Percentiles rank a stretch among this genome's conserved stretches.
Conservation (phyloP, 2,329 filamentous ascomycete genomes). For the Alternaria incomplexa region DNA sequence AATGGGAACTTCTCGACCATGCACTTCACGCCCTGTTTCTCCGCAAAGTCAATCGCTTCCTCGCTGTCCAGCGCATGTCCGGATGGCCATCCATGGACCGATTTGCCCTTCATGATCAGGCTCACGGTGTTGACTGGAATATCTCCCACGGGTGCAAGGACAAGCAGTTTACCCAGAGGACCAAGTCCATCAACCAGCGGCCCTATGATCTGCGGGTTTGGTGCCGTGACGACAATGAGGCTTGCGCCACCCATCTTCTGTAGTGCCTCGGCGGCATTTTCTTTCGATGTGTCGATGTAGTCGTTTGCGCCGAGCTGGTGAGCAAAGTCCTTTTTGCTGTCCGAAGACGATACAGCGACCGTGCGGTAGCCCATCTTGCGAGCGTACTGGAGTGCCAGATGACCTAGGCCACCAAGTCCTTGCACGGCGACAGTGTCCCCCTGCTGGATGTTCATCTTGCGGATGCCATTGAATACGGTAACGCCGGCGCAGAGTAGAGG, state of each 20-base stretch:
- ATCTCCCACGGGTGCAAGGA: slow-evolving; percentile 61
- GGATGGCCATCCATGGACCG: slow-evolving; percentile 59
- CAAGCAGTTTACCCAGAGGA: slow-evolving; percentile 63
- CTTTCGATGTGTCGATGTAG: slow-evolving; percentile 61
- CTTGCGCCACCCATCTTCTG: slow-evolving; percentile 66
- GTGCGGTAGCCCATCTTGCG: slow-evolving; percentile 60
- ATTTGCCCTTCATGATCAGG: slow-evolving; percentile 56
- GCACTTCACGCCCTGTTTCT: slow-evolving; percentile 57
- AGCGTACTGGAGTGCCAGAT: slow-evolving; percentile 61
- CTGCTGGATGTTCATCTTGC: slow-evolving; percentile 54
- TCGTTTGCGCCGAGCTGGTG: slow-evolving; percentile 62
- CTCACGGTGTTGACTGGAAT: slow-evolving; percentile 51
- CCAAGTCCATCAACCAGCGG: slow-evolving; percentile 62
- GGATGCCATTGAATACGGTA: slow-evolving; percentile 60
- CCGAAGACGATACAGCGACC: slow-evolving; percentile 58
- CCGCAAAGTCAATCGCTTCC: slow-evolving; percentile 59
- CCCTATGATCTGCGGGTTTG: slow-evolving; percentile 62
- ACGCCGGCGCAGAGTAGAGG: slow-evolving; percentile 58
- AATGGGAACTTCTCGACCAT: slow-evolving; percentile 62
- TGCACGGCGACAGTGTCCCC: slow-evolving; percentile 59
- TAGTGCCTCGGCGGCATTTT: slow-evolving; percentile 58
- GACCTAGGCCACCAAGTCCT: slow-evolving; percentile 60
- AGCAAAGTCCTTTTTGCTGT: slow-evolving; percentile 61
- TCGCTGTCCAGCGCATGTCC: slow-evolving; percentile 61
- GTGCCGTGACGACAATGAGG: slow-evolving; percentile 68